A percentile compares a stretch with the other conserved stretches of the same genome.
Evolutionary conservation across 176 grass and related monocot species (phyloP).

Genomic region (Tillandsia fasciculata): DNA sequence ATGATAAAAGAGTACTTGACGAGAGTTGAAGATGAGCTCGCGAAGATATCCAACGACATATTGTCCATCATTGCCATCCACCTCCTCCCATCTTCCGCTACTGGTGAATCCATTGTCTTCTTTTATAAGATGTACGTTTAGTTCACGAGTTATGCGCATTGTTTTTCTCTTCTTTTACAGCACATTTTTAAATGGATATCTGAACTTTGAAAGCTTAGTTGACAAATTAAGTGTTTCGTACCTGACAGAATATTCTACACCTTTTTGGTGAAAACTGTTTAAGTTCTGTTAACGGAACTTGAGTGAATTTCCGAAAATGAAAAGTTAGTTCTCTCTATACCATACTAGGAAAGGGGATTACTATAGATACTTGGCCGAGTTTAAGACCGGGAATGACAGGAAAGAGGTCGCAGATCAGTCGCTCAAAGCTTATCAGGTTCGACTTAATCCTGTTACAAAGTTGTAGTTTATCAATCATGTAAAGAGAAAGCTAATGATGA

Average conservation of each 20-base stretch:
- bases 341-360: slow-evolving; percentile 83
- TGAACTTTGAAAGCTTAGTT: too few relatives aligned
- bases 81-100: slow-evolving; percentile 61
- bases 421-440: slow-evolving; percentile 79
- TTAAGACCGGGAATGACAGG: slow-evolving; percentile 65
- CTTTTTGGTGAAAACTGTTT: not conserved
- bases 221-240: too few relatives aligned
- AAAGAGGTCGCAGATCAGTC: slow-evolving; percentile 66
- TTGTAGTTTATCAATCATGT: not conserved
- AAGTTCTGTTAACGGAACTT: not conserved
- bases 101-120: slow-evolving; percentile 63
- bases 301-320: not conserved
- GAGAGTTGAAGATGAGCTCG: slow-evolving; percentile 67
- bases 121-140: slow-evolving; percentile 88
- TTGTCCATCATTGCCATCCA: slow-evolving; percentile 87
- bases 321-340: not conserved
- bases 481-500: not conserved
- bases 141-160: not conserved
- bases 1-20: slow-evolving; percentile 47
- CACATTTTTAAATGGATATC: not conserved
- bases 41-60: slow-evolving; percentile 63
- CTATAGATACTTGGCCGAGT: slow-evolving; percentile 83
- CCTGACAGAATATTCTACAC: too few relatives aligned
- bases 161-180: not conserved
- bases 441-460: not conserved